A percentile compares a stretch with the other conserved stretches of the same genome.
phyloP scores from a whole-genome alignment of 805 yeast genomes.

The Sugiyamaella valdiviana region DNA sequence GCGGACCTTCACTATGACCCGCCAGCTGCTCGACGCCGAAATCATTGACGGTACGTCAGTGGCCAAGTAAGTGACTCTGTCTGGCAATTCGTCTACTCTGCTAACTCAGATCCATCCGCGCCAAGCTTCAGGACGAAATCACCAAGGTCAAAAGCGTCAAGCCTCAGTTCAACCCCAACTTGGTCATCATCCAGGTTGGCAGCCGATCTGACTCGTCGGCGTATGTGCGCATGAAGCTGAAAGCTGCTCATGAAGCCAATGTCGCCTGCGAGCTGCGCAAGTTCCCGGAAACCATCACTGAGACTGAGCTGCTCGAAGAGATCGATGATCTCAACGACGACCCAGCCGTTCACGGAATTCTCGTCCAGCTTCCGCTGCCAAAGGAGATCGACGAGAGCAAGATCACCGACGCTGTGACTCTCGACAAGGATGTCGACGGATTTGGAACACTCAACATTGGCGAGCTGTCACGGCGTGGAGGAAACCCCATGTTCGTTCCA shows the following conservation, averaged over 20 bases:
- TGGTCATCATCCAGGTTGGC: conserved; percentile 88
- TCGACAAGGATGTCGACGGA: conserved; percentile 91
- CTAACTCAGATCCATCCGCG: conserved; percentile 15
- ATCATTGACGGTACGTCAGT: conserved; percentile 51
- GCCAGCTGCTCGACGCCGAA: conserved; percentile 24
- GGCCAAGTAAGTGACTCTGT: conserved; percentile 29
- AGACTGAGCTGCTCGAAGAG: conserved; percentile 45
- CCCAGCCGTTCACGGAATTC: conserved; percentile 72
- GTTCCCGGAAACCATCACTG: conserved; percentile 55
- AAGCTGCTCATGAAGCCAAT: conserved; percentile 81
- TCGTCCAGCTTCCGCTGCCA: conserved; percentile 90
- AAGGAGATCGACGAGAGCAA: conserved; percentile 66
- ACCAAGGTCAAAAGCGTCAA: conserved; percentile 16
- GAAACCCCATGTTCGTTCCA: conserved; percentile 76
- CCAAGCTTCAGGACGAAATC: conserved; percentile 19
- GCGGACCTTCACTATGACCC: not conserved
- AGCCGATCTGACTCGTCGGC: conserved; percentile 84
- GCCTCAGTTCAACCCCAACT: conserved; percentile 54
- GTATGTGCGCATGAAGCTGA: conserved; percentile 84
- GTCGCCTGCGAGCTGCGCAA: conserved; percentile 61
- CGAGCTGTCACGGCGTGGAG: conserved; percentile 81
- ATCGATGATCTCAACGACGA: conserved; percentile 66
- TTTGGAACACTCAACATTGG: conserved; percentile 86
- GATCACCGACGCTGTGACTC: conserved; percentile 74
- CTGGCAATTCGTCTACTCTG: too few relatives aligned